These are phyloP conservation scores for Blastosporella zonata DNA, from an alignment of 1,284 basidiomycete species.

Conservation along the genomic window DNA sequence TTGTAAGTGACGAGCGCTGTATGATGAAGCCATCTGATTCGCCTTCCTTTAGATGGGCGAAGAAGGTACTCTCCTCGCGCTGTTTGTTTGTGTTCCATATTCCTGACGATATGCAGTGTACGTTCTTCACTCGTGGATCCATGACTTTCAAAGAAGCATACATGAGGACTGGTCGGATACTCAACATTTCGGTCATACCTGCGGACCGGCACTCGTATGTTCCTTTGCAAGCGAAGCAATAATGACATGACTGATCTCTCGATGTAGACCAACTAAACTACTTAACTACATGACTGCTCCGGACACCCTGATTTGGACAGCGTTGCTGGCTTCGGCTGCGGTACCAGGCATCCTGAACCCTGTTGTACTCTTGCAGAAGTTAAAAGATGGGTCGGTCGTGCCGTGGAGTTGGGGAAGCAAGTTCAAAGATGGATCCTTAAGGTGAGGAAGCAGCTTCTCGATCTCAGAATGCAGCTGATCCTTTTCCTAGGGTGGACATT, in stretches of 20 bases:
- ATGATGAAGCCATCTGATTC: constrained; percentile 6
- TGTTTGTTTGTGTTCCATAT: neutral
- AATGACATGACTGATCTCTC: constrained; percentile 9
- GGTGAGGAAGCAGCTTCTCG: constrained; percentile 39
- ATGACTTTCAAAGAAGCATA: constrained; percentile 97
- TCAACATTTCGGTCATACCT: constrained; percentile 95
- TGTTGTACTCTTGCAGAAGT: constrained; percentile 93
- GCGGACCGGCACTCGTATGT: constrained; percentile 89
- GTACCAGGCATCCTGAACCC: constrained; percentile 86
- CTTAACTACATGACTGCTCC: constrained; percentile 96
- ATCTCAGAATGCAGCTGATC: neutral
- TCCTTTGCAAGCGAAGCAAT: constrained; percentile 9
- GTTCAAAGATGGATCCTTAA: constrained; percentile 89
- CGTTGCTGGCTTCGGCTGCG: constrained; percentile 78
- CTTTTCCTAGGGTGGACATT: constrained; percentile 76
- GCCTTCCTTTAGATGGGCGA: constrained; percentile 66
- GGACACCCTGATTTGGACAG: constrained; percentile 79
- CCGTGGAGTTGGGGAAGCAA: constrained; percentile 95
- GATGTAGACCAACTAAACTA: constrained; percentile 82
- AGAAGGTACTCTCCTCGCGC: constrained; percentile 56
- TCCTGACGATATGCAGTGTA: constrained; percentile 32
- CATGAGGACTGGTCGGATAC: constrained; percentile 85
- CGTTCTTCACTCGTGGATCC: constrained; percentile 92
- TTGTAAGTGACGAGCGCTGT: constrained; percentile 28
- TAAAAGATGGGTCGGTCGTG: constrained; percentile 75